Evolutionary conservation across 2,329 filamentous ascomycete species (phyloP).

Genomic region (Arthroderma sp.): DNA sequence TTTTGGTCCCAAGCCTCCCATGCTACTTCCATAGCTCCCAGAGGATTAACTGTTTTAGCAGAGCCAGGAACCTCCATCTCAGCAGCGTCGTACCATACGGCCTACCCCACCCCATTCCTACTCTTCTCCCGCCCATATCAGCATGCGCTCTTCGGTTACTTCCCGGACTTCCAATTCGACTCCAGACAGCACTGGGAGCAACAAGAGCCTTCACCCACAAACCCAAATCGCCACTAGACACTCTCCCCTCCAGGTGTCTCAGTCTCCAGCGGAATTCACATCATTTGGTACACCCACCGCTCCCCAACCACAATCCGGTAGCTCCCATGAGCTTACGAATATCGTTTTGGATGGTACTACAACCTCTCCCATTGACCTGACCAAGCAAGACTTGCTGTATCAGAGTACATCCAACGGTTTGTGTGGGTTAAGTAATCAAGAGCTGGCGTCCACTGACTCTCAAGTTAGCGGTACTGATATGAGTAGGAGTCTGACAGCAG

Average conservation of each 20-base stretch:
- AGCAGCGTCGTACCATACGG: neutral
- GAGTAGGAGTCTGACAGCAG: slow-evolving; percentile 33
- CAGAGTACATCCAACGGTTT: too few species aligned
- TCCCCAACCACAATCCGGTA: too few species aligned
- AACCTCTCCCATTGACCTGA: too few species aligned
- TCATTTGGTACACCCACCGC: too few species aligned
- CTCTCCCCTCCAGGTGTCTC: too few species aligned
- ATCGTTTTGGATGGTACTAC: too few species aligned
- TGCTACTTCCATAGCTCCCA: slow-evolving; percentile 6
- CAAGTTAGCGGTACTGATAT: slow-evolving; percentile 23
- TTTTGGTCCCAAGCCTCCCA: slow-evolving; percentile 18
- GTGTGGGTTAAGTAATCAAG: too few species aligned
- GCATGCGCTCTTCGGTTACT: neutral
- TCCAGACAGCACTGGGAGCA: slow-evolving; percentile 1
- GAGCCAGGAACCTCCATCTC: slow-evolving; percentile 6
- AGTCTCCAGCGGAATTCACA: too few species aligned
- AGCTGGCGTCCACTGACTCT: neutral
- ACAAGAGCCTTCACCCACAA: too few species aligned
- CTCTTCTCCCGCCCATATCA: slow-evolving; percentile 3
- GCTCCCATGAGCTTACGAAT: too few species aligned
- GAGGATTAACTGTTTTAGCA: slow-evolving; percentile 9
- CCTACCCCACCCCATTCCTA: slow-evolving; percentile 3
- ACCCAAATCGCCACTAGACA: too few species aligned
- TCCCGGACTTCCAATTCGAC: slow-evolving; percentile 2
- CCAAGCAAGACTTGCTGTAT: too few species aligned